Conservation (phyloP, 768 basidiomycete genomes). For the Mycena vulgaris region DNA sequence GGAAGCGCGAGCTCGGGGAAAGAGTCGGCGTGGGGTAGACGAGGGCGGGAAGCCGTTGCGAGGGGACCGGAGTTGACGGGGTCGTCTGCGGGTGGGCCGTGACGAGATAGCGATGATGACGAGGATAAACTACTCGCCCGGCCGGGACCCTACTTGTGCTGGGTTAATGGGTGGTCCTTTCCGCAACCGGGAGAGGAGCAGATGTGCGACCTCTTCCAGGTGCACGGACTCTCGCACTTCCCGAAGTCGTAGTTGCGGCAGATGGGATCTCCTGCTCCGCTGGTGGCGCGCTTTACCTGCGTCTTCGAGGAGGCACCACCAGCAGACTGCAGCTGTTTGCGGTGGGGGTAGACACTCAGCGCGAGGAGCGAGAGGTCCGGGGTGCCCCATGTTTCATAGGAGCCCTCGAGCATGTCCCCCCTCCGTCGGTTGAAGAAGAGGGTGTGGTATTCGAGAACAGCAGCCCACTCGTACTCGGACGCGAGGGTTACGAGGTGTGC, state of each 20-base stretch:
- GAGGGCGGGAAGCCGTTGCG: neutral
- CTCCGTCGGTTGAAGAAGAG: conserved; percentile 26
- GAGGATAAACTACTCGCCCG: conserved; percentile 1
- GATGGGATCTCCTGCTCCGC: neutral
- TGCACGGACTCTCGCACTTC: neutral
- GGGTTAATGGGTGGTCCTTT: conserved; percentile 4
- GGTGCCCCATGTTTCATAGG: conserved; percentile 1
- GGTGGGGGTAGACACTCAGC: neutral
- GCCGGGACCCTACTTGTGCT: neutral
- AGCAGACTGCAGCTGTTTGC: too few species aligned
- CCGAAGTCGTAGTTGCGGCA: conserved; percentile 4
- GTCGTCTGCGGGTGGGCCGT: conserved; percentile 2
- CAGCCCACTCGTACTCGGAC: conserved; percentile 17
- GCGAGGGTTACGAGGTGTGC: neutral
- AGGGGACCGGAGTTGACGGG: neutral
- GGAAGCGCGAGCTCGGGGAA: conserved; percentile 13
- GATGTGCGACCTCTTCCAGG: neutral
- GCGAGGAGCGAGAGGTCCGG: conserved; percentile 1
- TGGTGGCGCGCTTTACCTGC: too few species aligned
- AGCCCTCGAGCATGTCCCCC: conserved; percentile 7
- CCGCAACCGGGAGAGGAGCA: conserved; percentile 15
- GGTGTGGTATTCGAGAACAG: conserved; percentile 12
- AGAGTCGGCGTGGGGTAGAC: neutral
- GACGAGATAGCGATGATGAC: conserved; percentile 10
- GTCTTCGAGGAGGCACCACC: too few species aligned